Evolutionary conservation across 768 basidiomycete genomes (phyloP).

Genomic region (Rhodotorula toruloides): DNA sequence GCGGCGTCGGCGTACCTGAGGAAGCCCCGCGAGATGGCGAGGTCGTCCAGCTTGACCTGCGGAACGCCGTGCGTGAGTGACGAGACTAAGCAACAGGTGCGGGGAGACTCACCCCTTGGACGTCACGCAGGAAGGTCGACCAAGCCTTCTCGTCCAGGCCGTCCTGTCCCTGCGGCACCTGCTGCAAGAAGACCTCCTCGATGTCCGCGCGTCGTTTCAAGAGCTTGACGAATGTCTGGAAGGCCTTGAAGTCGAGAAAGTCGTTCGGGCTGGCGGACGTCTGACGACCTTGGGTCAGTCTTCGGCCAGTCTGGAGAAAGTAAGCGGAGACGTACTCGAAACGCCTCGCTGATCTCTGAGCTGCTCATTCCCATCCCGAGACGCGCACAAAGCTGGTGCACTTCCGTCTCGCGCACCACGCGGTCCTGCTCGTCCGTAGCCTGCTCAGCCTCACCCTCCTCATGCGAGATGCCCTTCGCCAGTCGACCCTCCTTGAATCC

Average conservation of each 20-base stretch:
- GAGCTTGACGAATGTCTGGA: slow-evolving; percentile 72
- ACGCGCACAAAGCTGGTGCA: slow-evolving; percentile 19
- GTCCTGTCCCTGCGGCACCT: not conserved
- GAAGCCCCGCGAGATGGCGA: slow-evolving; percentile 14
- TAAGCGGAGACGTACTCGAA: slow-evolving; percentile 8
- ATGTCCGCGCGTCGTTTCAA: slow-evolving; percentile 82
- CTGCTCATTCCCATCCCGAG: slow-evolving; percentile 33
- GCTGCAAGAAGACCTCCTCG: slow-evolving; percentile 51
- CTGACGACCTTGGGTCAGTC: not conserved
- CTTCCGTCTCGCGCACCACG: slow-evolving; percentile 31
- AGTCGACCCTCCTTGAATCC: slow-evolving; percentile 23
- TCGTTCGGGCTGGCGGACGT: slow-evolving; percentile 29
- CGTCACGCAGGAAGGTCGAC: slow-evolving; percentile 53
- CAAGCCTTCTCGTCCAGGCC: slow-evolving; percentile 50
- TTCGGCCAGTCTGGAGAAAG: not conserved
- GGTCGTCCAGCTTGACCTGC: slow-evolving; percentile 43
- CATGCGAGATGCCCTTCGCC: slow-evolving; percentile 9
- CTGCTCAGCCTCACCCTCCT: not conserved
- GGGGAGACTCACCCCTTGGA: slow-evolving; percentile 52
- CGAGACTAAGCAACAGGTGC: not conserved
- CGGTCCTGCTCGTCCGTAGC: slow-evolving; percentile 6
- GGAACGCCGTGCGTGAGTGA: not conserved
- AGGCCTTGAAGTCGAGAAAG: slow-evolving; percentile 66
- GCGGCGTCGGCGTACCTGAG: slow-evolving; percentile 39
- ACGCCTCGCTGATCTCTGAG: slow-evolving; percentile 26